phyloP scores from a whole-genome alignment of 495 filamentous ascomycete genomes.

The Penicillium coffeae region DNA sequence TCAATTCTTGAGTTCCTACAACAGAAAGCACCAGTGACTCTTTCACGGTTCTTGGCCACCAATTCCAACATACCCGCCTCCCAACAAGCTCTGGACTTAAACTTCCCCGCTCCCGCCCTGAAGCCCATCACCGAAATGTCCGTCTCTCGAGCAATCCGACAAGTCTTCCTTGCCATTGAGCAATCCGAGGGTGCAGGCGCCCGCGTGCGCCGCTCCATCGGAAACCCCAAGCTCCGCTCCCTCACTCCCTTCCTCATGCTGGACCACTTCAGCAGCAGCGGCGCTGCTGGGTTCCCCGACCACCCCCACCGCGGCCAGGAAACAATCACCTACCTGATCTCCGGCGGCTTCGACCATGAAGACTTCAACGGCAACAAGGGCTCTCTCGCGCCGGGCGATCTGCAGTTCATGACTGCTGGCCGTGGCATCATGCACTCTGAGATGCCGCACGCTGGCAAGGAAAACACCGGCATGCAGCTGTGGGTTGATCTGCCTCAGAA shows the following conservation, averaged over 20 bases:
- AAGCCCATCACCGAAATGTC: slow-evolving; percentile 53
- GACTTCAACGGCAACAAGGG: slow-evolving; percentile 90
- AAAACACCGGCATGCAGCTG: slow-evolving; percentile 85
- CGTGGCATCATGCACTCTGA: slow-evolving; percentile 93
- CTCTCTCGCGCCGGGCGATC: slow-evolving; percentile 76
- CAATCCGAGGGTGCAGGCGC: slow-evolving; percentile 90
- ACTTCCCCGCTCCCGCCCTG: slow-evolving; percentile 10
- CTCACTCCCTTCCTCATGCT: slow-evolving; percentile 97
- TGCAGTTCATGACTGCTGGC: slow-evolving; percentile 98
- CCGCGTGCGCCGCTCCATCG: slow-evolving; percentile 82
- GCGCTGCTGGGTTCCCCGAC: slow-evolving; percentile 84
- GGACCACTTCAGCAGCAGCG: slow-evolving; percentile 81
- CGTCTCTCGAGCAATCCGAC: slow-evolving; percentile 68
- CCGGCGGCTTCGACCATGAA: slow-evolving; percentile 87
- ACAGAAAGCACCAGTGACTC: slow-evolving; percentile 10
- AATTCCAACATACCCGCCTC: slow-evolving; percentile 3
- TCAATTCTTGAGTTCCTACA: slow-evolving; percentile 15
- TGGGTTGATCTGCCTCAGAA: slow-evolving; percentile 88
- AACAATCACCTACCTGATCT: slow-evolving; percentile 87
- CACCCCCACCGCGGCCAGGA: slow-evolving; percentile 76
- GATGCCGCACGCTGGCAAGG: slow-evolving; percentile 81
- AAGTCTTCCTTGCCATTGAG: slow-evolving; percentile 78
- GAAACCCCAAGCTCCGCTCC: slow-evolving; percentile 76
- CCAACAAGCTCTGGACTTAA: slow-evolving; percentile 1
- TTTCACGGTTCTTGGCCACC: slow-evolving; percentile 15